Conservation (phyloP, 169 alveolate genomes). For the Plasmodium gallinaceum region DNA sequence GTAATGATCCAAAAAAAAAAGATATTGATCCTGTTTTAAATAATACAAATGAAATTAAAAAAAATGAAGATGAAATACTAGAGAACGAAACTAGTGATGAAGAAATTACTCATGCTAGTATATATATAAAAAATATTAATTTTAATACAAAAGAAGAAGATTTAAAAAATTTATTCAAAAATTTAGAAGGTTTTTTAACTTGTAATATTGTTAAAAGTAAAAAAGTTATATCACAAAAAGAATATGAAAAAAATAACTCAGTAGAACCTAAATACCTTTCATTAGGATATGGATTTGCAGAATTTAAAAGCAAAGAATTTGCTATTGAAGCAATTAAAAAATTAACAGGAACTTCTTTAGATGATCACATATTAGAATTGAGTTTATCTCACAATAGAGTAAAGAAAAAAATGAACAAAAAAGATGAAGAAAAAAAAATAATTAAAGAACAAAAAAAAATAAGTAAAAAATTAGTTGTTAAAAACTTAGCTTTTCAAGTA, state of each 20-base stretch:
- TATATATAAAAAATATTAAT: conserved; percentile 93
- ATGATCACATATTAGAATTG: conserved; percentile 82
- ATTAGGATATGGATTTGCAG: conserved; percentile 95
- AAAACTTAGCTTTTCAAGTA: conserved; percentile 96
- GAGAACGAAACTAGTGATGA: conserved; percentile 72
- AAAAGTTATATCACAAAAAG: conserved; percentile 79
- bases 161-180: conserved; percentile 81
- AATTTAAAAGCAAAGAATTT: conserved; percentile 84
- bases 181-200: conserved; percentile 82
- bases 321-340: conserved; percentile 85
- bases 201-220: conserved; percentile 81
- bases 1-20: conserved; percentile 16
- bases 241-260: conserved; percentile 29
- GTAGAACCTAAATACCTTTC: conserved; percentile 79
- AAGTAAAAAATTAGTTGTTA: conserved; percentile 91
- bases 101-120: conserved; percentile 81
- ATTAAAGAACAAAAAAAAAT: conserved; percentile 76
- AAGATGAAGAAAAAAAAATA: conserved; percentile 67
- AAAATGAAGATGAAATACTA: conserved; percentile 18
- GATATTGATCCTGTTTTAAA: not conserved
- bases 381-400: conserved; percentile 82
- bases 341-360: conserved; percentile 79
- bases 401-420: conserved; percentile 50
- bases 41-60: not conserved
- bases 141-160: conserved; percentile 90